Evolutionary conservation across 352 stramenopile genomes (phyloP), one percentile per base, ranked within the genome.

Genomic region (Aphanomyces cochlioides): DNA sequence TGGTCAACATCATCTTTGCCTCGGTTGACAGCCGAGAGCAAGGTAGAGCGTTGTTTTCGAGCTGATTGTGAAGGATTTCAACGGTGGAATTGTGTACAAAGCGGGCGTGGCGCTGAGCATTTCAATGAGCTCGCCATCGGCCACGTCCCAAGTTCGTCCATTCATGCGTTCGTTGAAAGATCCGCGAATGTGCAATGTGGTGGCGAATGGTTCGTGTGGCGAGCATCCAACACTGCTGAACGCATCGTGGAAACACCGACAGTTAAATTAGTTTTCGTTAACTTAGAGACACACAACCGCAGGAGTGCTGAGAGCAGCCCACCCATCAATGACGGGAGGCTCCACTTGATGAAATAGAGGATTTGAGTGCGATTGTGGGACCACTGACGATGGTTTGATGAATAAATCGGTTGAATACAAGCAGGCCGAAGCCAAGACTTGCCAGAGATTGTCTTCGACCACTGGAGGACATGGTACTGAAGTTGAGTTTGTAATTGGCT

Each of bases 271-370:
- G 13, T 17, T 15, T 39, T 67, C 7, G 12, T 38, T 8, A 36
- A 43, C 8, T 69, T 69, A 69, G 47, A 70, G 21, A 50, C 64
- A 70, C 3, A 70, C 64, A 10, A 70, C 21, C 17, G 64, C 53
- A 8, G 45, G 64, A 10, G 43, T 56, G 6, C 15, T 21, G 10
- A 70, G 47, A 8, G 39, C 53, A 19, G n/a, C 12, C 64, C 64
- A 70, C 5, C 13, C 63, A 64, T 69, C 63, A 17, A 45, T 36
- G 19, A 19, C 47, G 40, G n/a, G 15, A 1, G 38, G 45, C 28
- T 13, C 19, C 37, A 39, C 8, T 17, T 67, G 45, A 15, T 67
- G 60, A 37, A 67, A 67, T 2, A 67, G 37, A 10, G 60, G 60
- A 37, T 67, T 67, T 7, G 60, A 50, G 28, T 28, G 28, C 28